phyloP scores from a whole-genome alignment of 2,329 filamentous ascomycete species.

The Diaporthe destruens region DNA sequence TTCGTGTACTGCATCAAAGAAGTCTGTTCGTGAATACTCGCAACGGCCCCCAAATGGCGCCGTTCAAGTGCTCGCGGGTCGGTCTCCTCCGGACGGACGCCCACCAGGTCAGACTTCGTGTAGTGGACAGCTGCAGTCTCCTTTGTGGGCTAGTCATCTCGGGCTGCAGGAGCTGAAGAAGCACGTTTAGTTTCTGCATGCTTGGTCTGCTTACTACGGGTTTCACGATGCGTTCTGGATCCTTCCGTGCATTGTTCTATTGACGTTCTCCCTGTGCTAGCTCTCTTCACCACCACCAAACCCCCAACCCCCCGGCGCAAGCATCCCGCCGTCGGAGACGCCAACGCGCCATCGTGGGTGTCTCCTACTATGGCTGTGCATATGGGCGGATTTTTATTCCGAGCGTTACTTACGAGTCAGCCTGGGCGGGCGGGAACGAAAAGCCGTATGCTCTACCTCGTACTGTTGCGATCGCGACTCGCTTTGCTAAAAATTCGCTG shows the following conservation, averaged over 20 bases:
- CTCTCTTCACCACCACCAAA: neutral
- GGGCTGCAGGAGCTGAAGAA: conserved; percentile 25
- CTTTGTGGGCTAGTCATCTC: conserved; percentile 5
- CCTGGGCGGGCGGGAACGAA: conserved; percentile 1
- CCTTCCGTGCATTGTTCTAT: conserved; percentile 29
- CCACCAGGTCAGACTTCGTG: neutral
- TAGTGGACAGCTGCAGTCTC: neutral
- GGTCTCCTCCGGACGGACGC: conserved; percentile 1
- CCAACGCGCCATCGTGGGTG: conserved; percentile 15
- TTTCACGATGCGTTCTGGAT: conserved; percentile 31
- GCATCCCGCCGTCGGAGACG: conserved; percentile 7
- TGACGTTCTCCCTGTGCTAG: neutral
- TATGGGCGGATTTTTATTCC: conserved; percentile 26
- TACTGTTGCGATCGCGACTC: neutral
- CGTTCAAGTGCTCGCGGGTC: neutral
- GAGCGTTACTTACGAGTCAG: conserved; percentile 15
- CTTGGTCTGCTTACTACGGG: conserved; percentile 19
- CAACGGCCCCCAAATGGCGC: conserved; percentile 1
- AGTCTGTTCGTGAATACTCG: neutral
- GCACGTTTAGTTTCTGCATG: conserved; percentile 13
- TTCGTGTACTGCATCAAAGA: neutral
- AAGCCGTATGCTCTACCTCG: neutral
- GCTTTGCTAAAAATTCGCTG: neutral
- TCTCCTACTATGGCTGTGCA: conserved; percentile 10
- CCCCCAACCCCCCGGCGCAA: neutral